A percentile compares a stretch with the other conserved stretches of the same genome.
Conservation (phyloP, 176 grass and related monocot genomes). For the Oryza meridionalis region DNA sequence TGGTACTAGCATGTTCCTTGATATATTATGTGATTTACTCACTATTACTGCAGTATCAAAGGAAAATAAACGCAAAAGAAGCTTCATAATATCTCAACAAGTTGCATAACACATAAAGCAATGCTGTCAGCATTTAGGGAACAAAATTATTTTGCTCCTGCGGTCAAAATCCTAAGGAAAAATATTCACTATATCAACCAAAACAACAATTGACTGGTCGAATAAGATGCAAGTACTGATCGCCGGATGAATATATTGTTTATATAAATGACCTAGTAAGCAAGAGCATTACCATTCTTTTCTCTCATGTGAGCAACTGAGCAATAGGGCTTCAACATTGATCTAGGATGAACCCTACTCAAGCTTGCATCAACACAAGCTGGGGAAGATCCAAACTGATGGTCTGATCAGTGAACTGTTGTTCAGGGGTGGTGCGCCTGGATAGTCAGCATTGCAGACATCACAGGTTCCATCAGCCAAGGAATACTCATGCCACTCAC, state of each 20-base stretch:
- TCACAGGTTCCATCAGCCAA: conserved; percentile 48
- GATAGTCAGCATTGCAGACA: conserved; percentile 53
- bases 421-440: conserved; percentile 46
- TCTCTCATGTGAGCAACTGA: conserved; percentile 16
- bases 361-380: conserved; percentile 51
- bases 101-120: conserved; percentile 7
- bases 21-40: not conserved
- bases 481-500: conserved; percentile 57
- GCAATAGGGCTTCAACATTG: conserved; percentile 11
- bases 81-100: not conserved
- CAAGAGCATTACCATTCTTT: conserved; percentile 23
- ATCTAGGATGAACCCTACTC: not conserved
- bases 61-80: conserved; percentile 25
- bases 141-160: not conserved
- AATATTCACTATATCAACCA: not conserved
- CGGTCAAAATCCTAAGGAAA: not conserved
- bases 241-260: conserved; percentile 2
- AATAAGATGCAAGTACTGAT: conserved; percentile 1
- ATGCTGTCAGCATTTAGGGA: not conserved
- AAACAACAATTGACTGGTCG: not conserved
- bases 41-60: not conserved
- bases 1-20: not conserved
- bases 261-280: conserved; percentile 11
- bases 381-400: conserved; percentile 72
- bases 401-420: conserved; percentile 29